Percentiles rank a stretch among this genome's conserved stretches.
Evolutionary conservation across 2,329 filamentous ascomycete species (phyloP).

Genomic region (Fusarium graminum): DNA sequence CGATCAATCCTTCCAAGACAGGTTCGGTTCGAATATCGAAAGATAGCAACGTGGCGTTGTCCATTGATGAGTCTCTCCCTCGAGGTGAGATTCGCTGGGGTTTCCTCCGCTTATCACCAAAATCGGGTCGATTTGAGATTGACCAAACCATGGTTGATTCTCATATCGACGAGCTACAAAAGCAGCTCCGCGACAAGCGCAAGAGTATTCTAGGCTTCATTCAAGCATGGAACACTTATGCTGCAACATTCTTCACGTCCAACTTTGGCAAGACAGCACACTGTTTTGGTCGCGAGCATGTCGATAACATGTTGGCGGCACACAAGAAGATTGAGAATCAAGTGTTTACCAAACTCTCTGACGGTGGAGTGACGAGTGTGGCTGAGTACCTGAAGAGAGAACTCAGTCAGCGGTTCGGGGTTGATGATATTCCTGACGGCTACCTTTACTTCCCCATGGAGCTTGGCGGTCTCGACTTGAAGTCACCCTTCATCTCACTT

Average conservation of each 20-base stretch:
- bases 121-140: conserved; percentile 68
- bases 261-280: conserved; percentile 67
- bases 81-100: conserved; percentile 66
- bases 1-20: conserved; percentile 66
- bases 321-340: conserved; percentile 63
- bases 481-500: conserved; percentile 60
- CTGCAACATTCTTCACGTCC: conserved; percentile 63
- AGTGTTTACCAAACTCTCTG: conserved; percentile 58
- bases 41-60: conserved; percentile 25
- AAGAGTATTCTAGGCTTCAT: conserved; percentile 63
- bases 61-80: conserved; percentile 57
- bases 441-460: conserved; percentile 62
- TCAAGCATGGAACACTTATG: conserved; percentile 66
- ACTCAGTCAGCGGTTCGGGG: conserved; percentile 65
- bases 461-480: conserved; percentile 62
- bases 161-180: conserved; percentile 70
- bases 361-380: conserved; percentile 56
- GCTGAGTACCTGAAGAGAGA: conserved; percentile 67
- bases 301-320: conserved; percentile 65
- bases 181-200: conserved; percentile 67
- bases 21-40: conserved; percentile 60
- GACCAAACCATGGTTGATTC: conserved; percentile 69
- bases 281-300: conserved; percentile 65
- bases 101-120: conserved; percentile 67
- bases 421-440: conserved; percentile 59